These are phyloP conservation scores for Anisodus tanguticus DNA, from an alignment of 257 asterid genomes.

Conservation along the genomic window DNA sequence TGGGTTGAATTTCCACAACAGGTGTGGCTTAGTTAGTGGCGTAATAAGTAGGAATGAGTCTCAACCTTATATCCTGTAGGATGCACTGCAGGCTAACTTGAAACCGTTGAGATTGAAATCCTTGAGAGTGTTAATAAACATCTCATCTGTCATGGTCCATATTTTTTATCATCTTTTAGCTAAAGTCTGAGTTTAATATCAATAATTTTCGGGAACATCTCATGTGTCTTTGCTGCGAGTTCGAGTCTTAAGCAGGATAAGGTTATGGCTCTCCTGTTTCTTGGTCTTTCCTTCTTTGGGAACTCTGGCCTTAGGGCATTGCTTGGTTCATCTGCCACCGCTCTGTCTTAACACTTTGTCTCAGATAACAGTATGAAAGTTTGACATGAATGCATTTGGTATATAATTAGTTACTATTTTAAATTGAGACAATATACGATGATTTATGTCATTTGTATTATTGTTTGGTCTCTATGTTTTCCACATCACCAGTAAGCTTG, in stretches of 20 bases:
- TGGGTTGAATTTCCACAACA: no score
- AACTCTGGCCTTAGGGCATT: neutral
- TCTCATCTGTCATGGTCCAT: neutral
- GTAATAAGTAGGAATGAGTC: neutral
- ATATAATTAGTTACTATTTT: neutral
- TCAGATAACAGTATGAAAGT: neutral
- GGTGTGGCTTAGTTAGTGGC: neutral
- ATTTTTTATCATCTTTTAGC: neutral
- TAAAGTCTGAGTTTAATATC: neutral
- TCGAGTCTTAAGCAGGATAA: neutral
- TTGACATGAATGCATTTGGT: neutral
- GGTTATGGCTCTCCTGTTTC: neutral
- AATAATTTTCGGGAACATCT: neutral
- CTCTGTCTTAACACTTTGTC: neutral
- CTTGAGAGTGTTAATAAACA: slow-evolving; percentile 1
- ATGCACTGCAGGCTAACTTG: neutral
- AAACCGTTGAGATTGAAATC: neutral
- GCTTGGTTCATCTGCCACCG: neutral
- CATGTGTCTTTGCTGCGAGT: neutral
- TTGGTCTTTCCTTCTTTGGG: neutral
- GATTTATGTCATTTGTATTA: neutral
- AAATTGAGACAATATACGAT: neutral
- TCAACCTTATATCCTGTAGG: neutral
- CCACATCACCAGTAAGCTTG: neutral
- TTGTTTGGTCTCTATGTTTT: neutral